Percentiles rank a stretch among this genome's conserved stretches.
Evolutionary conservation across 805 yeast species (phyloP).

Genomic region (Metschnikowia hibisci): DNA sequence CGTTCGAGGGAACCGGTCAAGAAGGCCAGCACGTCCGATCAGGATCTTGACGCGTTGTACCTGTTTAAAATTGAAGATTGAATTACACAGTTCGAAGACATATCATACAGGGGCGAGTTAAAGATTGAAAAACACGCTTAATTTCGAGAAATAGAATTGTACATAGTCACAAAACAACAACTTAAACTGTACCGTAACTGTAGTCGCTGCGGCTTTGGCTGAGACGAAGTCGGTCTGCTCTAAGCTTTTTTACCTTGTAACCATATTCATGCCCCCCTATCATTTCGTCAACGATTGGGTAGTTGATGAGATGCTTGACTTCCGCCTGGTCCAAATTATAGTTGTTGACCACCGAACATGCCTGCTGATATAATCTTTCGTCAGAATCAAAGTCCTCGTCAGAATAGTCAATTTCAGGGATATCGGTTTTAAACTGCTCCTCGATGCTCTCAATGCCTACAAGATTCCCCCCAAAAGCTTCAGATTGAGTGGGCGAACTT

Average conservation of each 20-base stretch:
- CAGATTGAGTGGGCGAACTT: conserved; percentile 13
- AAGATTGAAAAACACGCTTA: too few relatives aligned
- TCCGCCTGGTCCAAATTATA: conserved; percentile 27
- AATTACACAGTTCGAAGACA: too few relatives aligned
- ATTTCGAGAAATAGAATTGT: background rate
- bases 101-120: too few relatives aligned
- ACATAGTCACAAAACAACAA: conserved; percentile 14
- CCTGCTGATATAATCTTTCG: conserved; percentile 32
- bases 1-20: conserved; percentile 18
- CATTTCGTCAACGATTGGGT: conserved; percentile 42
- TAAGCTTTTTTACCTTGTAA: conserved; percentile 36
- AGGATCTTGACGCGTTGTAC: conserved; percentile 39
- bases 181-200: conserved; percentile 18
- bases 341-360: conserved; percentile 22
- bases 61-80: conserved; percentile 38
- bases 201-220: background rate
- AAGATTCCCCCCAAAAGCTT: background rate
- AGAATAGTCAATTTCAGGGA: conserved; percentile 27
- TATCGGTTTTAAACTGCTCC: conserved; percentile 20
- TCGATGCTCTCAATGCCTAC: conserved; percentile 12
- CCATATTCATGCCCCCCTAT: conserved; percentile 40
- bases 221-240: conserved; percentile 23
- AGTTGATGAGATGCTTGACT: conserved; percentile 34
- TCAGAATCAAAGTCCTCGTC: conserved; percentile 37
- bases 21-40: conserved; percentile 16